These are phyloP conservation scores for Roridomyces roridus DNA, from an alignment of 768 basidiomycete species.

Conservation along the genomic window DNA sequence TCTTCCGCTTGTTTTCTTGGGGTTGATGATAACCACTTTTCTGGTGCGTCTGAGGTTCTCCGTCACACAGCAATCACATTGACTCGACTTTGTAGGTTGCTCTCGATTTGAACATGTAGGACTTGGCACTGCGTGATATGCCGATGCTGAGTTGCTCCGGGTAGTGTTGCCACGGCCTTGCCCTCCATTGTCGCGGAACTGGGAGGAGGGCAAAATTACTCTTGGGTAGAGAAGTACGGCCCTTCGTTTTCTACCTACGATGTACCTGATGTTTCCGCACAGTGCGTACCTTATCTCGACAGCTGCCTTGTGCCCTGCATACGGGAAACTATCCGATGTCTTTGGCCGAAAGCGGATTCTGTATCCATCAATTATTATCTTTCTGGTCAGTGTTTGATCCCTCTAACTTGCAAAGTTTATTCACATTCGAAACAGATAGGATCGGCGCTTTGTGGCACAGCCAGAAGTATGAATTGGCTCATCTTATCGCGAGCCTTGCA, in stretches of 20 bases:
- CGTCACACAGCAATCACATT: too few relatives aligned
- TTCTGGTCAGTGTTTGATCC: conserved; percentile 56
- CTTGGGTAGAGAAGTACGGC: conserved; percentile 74
- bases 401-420: not conserved
- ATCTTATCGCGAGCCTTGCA: conserved; percentile 67
- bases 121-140: not conserved
- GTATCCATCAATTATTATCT: conserved; percentile 66
- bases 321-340: conserved; percentile 78
- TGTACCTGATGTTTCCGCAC: not conserved
- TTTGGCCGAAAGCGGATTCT: conserved; percentile 69
- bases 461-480: conserved; percentile 80
- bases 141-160: not conserved
- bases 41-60: too few relatives aligned
- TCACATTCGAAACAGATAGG: conserved; percentile 56
- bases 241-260: not conserved
- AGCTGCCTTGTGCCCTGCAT: conserved; percentile 70
- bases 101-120: conserved; percentile 58
- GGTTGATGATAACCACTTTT: too few relatives aligned
- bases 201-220: conserved; percentile 66
- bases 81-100: conserved; percentile 42
- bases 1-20: too few relatives aligned
- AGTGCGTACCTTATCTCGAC: conserved; percentile 80
- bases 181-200: conserved; percentile 73
- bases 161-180: conserved; percentile 71
- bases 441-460: conserved; percentile 82